Conservation (phyloP, 108 stramenopile species). For the Cyclotella distinguenda region DNA sequence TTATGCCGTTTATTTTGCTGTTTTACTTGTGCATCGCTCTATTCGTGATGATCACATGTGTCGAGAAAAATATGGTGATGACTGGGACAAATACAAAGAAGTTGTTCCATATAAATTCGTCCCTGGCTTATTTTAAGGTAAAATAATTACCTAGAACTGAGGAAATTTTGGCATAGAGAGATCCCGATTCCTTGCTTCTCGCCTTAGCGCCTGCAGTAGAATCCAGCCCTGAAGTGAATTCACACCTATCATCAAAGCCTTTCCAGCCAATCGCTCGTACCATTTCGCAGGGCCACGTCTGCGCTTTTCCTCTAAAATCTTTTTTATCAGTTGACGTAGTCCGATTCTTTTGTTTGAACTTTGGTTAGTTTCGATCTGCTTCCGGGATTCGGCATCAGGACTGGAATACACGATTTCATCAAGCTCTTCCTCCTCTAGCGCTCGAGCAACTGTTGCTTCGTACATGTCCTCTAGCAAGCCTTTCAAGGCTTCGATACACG, state of each 20-base stretch:
- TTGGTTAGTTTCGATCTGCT: not conserved
- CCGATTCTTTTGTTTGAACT: slow-evolving; percentile 24
- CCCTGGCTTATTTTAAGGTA: slow-evolving; percentile 84
- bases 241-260: slow-evolving; percentile 67
- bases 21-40: slow-evolving; percentile 95
- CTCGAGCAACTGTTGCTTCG: slow-evolving; percentile 51
- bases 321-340: slow-evolving; percentile 40
- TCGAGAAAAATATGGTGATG: slow-evolving; percentile 92
- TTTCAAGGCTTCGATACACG: slow-evolving; percentile 41
- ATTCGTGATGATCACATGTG: slow-evolving; percentile 95
- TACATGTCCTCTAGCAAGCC: slow-evolving; percentile 79
- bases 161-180: slow-evolving; percentile 86
- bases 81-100: slow-evolving; percentile 93
- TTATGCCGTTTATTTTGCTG: slow-evolving; percentile 94
- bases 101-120: slow-evolving; percentile 94
- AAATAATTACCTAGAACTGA: slow-evolving; percentile 47
- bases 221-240: slow-evolving; percentile 89
- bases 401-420: slow-evolving; percentile 27
- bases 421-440: slow-evolving; percentile 47
- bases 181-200: slow-evolving; percentile 75
- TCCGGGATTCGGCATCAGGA: slow-evolving; percentile 27
- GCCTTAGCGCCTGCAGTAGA: slow-evolving; percentile 69
- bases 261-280: slow-evolving; percentile 72
- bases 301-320: slow-evolving; percentile 22
- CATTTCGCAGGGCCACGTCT: slow-evolving; percentile 54